Evolutionary conservation across 1,139 yeast species (phyloP), one percentile per base, ranked within the genome.

Genomic region (Taiozyma sp.): DNA sequence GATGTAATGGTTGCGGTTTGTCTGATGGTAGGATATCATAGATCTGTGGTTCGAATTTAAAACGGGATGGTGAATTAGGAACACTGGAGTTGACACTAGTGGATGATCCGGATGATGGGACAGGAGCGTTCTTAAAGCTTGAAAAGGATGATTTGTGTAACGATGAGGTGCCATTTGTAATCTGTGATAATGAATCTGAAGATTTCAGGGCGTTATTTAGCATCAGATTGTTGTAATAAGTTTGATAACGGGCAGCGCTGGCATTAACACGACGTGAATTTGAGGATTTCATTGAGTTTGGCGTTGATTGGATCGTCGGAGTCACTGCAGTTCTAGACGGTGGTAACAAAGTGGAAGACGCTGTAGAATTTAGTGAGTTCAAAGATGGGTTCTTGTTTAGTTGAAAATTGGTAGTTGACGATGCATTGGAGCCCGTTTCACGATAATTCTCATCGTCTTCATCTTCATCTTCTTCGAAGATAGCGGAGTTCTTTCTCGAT

Each of bases 181-280:
- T 50, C 42, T 55, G 60, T 2, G 58, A 50, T 28, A 56, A 50
- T 58, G 76, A 73, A 48, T 77, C 81, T 1, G 76, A 65, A 2
- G 79, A 72, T 51, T 74, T 74, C 58, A 77, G 63, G 1, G 80
- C 80, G 60, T 71, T 74, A 2, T 79, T 72, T 29, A 77, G 66
- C 47, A 75, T 66, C 48, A 68, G 66, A 6, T 78, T 73, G 56
- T 75, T 79, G 55, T 77, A 77, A 57, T 77, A 75, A 10, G 71
- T 72, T 59, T 77, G 80, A 55, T 77, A 78, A 47, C 81, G 62
- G 44, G 71, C 71, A 3, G 81, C 81, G 50, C 74, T 71, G n/a
- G 80, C 80, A 43, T 66, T 61, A 42, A 61, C 60, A 50, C 67
- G 62, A 40, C 50, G 47, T 54, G 61, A 44, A 8, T 47, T 46